These are phyloP conservation scores for Aegilops speltoides DNA, from an alignment of 176 grass and related monocot species.

Conservation along the genomic window DNA sequence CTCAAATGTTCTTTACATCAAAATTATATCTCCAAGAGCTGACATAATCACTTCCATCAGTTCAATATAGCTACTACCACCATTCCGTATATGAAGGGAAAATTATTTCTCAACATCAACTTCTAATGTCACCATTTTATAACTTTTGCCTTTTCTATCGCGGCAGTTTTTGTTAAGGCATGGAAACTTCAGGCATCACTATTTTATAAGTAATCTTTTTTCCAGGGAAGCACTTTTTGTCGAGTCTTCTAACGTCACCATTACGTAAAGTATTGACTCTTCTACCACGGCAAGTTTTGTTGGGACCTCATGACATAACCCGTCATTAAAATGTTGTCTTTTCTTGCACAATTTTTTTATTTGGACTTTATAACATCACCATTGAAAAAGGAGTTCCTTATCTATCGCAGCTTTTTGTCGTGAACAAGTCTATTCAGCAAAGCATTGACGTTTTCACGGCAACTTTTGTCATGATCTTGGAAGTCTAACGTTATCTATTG, in stretches of 20 bases:
- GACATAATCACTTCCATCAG: background rate
- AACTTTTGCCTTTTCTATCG: background rate
- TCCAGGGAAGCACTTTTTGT: background rate
- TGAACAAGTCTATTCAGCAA: background rate
- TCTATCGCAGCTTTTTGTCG: background rate
- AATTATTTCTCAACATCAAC: background rate
- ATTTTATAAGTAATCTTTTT: background rate
- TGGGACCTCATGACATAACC: background rate
- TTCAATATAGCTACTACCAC: background rate
- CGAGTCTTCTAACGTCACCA: background rate
- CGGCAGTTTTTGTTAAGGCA: background rate
- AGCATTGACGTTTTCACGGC: background rate
- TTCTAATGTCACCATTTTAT: background rate
- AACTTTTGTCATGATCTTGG: conserved; percentile 11
- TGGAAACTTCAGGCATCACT: background rate
- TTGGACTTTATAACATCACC: conserved; percentile 2
- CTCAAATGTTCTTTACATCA: background rate
- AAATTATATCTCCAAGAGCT: background rate
- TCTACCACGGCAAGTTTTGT: background rate
- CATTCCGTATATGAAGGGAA: background rate
- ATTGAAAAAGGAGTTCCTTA: background rate
- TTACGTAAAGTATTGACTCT: background rate
- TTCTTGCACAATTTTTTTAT: background rate
- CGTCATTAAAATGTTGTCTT: background rate
- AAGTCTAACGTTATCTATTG: conserved; percentile 5